These are phyloP conservation scores for Centrapalus pauciflorus DNA, from an alignment of 129 eudicot species.

Conservation along the genomic window DNA sequence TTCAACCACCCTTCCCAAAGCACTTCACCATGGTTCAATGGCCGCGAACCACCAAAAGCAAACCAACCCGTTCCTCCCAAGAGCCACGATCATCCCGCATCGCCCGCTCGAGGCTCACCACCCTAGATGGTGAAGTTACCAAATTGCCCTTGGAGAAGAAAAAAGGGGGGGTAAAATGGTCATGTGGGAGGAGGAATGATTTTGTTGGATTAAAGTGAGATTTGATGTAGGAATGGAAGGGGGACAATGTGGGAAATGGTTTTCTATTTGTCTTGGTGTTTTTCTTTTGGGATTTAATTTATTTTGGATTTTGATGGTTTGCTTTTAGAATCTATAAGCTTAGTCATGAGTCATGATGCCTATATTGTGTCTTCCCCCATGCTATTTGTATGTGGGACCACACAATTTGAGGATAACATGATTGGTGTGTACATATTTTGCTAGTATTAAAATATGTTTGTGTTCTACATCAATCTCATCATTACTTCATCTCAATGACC, in stretches of 20 bases:
- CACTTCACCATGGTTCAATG: constrained; percentile 18
- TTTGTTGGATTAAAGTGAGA: constrained; percentile 34
- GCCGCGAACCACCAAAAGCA: constrained; percentile 32
- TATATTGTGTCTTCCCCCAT: constrained; percentile 38
- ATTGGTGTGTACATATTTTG: constrained; percentile 31
- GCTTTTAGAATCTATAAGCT: constrained; percentile 35
- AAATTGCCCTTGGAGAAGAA: constrained; percentile 7
- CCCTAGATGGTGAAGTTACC: constrained; percentile 27
- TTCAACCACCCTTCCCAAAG: constrained; percentile 18
- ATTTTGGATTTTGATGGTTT: constrained; percentile 33
- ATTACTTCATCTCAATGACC: background rate
- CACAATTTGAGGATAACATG: constrained; percentile 39
- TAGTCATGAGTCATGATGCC: constrained; percentile 33
- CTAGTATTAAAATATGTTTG: constrained; percentile 22
- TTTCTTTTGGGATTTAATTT: constrained; percentile 11
- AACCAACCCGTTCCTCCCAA: constrained; percentile 37
- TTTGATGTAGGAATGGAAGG: constrained; percentile 43
- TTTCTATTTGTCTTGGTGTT: constrained; percentile 25
- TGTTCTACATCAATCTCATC: constrained; percentile 21
- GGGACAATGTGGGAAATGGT: constrained; percentile 29
- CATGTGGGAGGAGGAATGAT: constrained; percentile 26
- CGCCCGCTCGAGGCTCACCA: constrained; percentile 39
- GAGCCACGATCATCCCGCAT: constrained; percentile 46
- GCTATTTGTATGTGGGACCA: constrained; percentile 41
- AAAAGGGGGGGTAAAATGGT: constrained; percentile 8